A percentile compares a stretch with the other conserved stretches of the same genome.
Evolutionary conservation across 208 protist species (phyloP).

Genomic region (Wallacemonas sp.): DNA sequence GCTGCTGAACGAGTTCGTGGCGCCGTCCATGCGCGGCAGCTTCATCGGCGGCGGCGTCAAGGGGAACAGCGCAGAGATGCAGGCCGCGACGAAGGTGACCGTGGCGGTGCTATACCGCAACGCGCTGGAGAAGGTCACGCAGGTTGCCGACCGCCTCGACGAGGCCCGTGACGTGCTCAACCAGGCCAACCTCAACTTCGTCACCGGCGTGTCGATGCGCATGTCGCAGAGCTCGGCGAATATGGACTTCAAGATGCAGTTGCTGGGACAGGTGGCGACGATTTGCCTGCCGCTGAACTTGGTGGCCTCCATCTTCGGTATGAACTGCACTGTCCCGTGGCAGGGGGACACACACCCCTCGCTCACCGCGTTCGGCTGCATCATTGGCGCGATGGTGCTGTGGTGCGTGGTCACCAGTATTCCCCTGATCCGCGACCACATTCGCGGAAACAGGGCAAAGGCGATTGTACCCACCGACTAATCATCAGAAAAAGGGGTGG

Average conservation of each 20-base stretch:
- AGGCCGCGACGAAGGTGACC: conserved; percentile 25
- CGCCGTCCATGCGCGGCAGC: conserved; percentile 65
- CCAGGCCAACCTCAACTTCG: conserved; percentile 84
- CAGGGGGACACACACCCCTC: conserved; percentile 48
- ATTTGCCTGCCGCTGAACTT: conserved; percentile 88
- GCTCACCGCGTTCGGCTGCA: conserved; percentile 60
- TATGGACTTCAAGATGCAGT: conserved; percentile 83
- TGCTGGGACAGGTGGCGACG: conserved; percentile 72
- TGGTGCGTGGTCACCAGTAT: conserved; percentile 65
- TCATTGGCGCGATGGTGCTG: conserved; percentile 54
- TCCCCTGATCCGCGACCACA: conserved; percentile 36
- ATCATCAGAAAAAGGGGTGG: not conserved
- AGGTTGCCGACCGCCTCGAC: conserved; percentile 73
- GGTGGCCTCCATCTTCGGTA: conserved; percentile 83
- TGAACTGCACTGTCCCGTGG: conserved; percentile 89
- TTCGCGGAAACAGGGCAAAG: conserved; percentile 39
- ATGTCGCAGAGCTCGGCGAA: conserved; percentile 84
- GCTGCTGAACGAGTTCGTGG: conserved; percentile 65
- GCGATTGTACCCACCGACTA: conserved; percentile 54
- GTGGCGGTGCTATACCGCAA: conserved; percentile 32
- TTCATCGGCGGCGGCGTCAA: conserved; percentile 36
- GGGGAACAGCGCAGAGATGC: conserved; percentile 5
- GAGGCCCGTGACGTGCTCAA: conserved; percentile 78
- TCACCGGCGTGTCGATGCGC: conserved; percentile 80
- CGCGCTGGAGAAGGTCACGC: conserved; percentile 56